Base-by-base conservation (phyloP, 179 eudicot genomes). In the Spergularia azorica region DNA sequence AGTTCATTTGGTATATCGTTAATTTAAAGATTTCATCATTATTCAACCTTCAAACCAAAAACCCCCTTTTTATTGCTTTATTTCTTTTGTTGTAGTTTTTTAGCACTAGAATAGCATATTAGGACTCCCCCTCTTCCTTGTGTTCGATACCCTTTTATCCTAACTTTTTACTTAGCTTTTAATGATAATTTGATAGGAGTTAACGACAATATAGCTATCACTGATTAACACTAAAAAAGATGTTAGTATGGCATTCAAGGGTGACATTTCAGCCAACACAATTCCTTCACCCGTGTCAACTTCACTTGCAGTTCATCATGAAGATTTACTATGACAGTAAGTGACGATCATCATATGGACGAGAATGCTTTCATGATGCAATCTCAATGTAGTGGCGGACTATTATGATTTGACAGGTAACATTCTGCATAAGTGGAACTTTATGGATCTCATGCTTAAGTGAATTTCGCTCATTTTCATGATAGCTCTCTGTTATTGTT, bases 151-250 rank as follows among this genome's bases (percentile, higher is more conserved):
- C 21, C 21, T 0, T 0, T 21, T 21, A 21, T 21, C 21, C 21
- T 21, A 21, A 21, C 21, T 21, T 21, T 21, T 21, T 21, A 21
- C 0, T 21, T 21, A 21, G 21, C 21, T 21, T 21, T 21, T 21
- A 21, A 21, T 21, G 21, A 21, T 21, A 21, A 21, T 21, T 21
- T 21, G 21, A 21, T 21, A 21, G 21, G 21, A 21, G 21, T 21
- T 21, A 21, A 21, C 21, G 21, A 21, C 21, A 21, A 21, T 21
- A 21, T 21, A 21, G 21, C 21, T 21, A 21, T 21, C 21, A 21
- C 55, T 81, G 46, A 72, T 88, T 13, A 90, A 92, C 20, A 63
- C 87, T 65, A 88, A 87, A 78, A 89, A 89, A 84, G 92, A 91
- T 76, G 72, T 52, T 12, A 62, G 50, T 72, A 61, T 80, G 52